phyloP scores from a whole-genome alignment of 768 basidiomycete species.

The Clitopilus passeckerianus region DNA sequence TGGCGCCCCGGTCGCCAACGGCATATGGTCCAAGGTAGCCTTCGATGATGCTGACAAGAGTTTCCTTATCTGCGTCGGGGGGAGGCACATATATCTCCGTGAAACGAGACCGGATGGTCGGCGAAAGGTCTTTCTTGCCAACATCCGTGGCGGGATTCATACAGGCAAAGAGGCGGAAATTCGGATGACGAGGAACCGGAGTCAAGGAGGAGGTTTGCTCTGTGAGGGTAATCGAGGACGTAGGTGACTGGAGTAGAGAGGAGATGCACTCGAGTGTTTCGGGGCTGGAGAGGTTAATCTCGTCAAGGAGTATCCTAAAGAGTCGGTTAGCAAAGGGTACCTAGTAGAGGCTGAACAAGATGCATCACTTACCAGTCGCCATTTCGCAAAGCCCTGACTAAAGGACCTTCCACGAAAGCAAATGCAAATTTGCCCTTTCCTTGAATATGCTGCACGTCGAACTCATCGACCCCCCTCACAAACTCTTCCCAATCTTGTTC shows the following conservation, averaged over 20 bases:
- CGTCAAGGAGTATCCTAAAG: constrained; percentile 87
- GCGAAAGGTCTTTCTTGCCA: constrained; percentile 95
- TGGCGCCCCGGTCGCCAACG: constrained; percentile 78
- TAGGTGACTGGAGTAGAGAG: constrained; percentile 78
- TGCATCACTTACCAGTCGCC: constrained; percentile 78
- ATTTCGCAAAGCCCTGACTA: constrained; percentile 82
- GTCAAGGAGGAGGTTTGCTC: constrained; percentile 85
- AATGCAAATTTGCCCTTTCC: constrained; percentile 90
- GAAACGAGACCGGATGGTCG: constrained; percentile 85
- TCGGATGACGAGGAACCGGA: constrained; percentile 85
- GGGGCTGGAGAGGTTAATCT: constrained; percentile 90
- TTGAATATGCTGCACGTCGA: constrained; percentile 85
- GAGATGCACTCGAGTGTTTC: constrained; percentile 94
- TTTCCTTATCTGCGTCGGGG: constrained; percentile 89
- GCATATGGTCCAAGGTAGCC: constrained; percentile 87
- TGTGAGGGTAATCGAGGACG: constrained; percentile 86
- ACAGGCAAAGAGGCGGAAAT: constrained; percentile 96
- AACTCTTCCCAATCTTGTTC: constrained; percentile 64
- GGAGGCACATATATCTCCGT: constrained; percentile 95
- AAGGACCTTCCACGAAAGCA: constrained; percentile 91
- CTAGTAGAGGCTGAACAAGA: not conserved
- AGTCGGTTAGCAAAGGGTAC: not conserved
- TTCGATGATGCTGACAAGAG: constrained; percentile 77
- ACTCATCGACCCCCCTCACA: constrained; percentile 63
- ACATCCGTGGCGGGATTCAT: constrained; percentile 99